Percentiles rank a stretch among this genome's conserved stretches.
Evolutionary conservation across 2,329 filamentous ascomycete species (phyloP).

Genomic region (Metarhizium sp.): DNA sequence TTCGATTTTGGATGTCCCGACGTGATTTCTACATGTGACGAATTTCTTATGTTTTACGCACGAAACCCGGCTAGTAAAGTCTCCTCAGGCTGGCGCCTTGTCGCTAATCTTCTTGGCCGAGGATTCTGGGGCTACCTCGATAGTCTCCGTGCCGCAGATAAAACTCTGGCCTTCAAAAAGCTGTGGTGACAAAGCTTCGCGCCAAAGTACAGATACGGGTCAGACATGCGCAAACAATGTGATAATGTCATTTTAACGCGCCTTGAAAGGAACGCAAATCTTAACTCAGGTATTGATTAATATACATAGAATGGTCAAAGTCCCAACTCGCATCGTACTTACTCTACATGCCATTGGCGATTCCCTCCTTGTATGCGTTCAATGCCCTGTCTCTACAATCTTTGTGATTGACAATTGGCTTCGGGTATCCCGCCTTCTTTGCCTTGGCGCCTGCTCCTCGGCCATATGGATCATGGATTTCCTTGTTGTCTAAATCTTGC

Average conservation of each 20-base stretch:
- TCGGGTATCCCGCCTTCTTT: conserved; percentile 62
- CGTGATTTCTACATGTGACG: conserved; percentile 11
- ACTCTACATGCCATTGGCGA: conserved; percentile 19
- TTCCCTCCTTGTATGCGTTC: conserved; percentile 54
- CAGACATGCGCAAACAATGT: conserved; percentile 32
- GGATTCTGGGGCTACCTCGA: conserved; percentile 48
- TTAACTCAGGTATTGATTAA: background rate
- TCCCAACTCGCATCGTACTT: background rate
- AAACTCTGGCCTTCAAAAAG: conserved; percentile 49
- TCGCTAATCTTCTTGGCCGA: conserved; percentile 27
- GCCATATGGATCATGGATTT: conserved; percentile 73
- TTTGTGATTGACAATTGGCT: conserved; percentile 67
- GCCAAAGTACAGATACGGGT: conserved; percentile 59
- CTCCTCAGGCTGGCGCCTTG: conserved; percentile 34
- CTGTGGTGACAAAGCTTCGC: conserved; percentile 44
- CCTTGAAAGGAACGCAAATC: background rate
- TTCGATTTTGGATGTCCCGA: conserved; percentile 3
- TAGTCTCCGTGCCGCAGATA: conserved; percentile 52
- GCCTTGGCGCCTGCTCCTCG: conserved; percentile 50
- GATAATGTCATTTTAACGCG: background rate
- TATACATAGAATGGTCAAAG: background rate
- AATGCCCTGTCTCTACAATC: conserved; percentile 57
- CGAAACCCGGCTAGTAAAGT: conserved; percentile 43
- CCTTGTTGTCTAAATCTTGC: conserved; percentile 50
- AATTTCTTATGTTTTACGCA: conserved; percentile 1